Conservation (phyloP, 1,284 basidiomycete species). For the Inonotus obliquus region DNA sequence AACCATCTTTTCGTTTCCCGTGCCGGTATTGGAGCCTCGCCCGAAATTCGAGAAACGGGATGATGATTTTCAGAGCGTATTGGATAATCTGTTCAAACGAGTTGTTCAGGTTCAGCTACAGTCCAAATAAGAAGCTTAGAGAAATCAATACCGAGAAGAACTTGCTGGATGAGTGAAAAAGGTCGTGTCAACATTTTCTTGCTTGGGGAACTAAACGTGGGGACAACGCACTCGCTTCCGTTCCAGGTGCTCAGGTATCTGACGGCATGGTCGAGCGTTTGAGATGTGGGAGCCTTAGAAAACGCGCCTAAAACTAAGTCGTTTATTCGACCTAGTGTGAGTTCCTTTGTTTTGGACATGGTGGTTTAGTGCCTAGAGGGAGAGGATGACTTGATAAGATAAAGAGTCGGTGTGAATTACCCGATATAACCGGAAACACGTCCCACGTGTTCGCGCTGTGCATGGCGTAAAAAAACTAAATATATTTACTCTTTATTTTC, state of each 20-base stretch:
- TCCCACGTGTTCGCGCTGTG: not conserved
- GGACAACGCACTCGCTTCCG: conserved; percentile 68
- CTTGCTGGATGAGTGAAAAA: conserved; percentile 46
- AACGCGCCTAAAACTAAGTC: conserved; percentile 64
- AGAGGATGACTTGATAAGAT: not conserved
- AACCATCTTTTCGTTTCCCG: conserved; percentile 47
- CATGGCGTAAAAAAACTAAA: not conserved
- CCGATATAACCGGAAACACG: not conserved
- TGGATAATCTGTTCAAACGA: conserved; percentile 51
- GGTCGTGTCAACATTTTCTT: not conserved
- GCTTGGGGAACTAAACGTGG: conserved; percentile 8
- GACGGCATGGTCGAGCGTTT: conserved; percentile 63
- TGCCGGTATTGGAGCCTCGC: conserved; percentile 61
- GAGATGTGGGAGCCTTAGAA: conserved; percentile 48
- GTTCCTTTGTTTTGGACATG: conserved; percentile 30
- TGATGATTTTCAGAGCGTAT: conserved; percentile 63
- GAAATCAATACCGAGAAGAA: conserved; percentile 56
- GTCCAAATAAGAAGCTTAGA: not conserved
- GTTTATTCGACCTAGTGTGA: conserved; percentile 42
- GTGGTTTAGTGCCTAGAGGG: not conserved
- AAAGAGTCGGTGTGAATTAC: not conserved
- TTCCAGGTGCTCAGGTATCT: conserved; percentile 75
- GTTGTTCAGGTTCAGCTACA: not conserved
- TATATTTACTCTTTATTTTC: not conserved
- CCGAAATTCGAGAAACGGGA: conserved; percentile 59